These are phyloP conservation scores for Davidsoniella eucalypti DNA, from an alignment of 2,329 filamentous ascomycete genomes.

Conservation along the genomic window DNA sequence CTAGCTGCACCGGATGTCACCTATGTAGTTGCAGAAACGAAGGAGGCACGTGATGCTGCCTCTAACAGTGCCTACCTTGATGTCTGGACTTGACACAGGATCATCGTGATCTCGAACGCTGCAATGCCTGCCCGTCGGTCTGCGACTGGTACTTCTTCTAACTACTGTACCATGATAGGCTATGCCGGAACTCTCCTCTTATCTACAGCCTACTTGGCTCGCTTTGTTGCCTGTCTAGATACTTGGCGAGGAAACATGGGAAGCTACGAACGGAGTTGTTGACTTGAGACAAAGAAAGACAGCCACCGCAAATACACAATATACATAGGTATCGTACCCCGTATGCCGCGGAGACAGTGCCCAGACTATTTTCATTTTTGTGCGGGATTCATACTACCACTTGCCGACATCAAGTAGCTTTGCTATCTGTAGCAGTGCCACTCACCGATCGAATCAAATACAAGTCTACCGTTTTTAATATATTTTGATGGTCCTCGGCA, in stretches of 20 bases:
- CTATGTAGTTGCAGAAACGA: neutral
- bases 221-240: constrained; percentile 44
- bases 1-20: neutral
- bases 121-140: neutral
- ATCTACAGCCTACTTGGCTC: constrained; percentile 46
- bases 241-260: constrained; percentile 6
- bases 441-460: constrained; percentile 46
- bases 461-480: constrained; percentile 57
- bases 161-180: constrained; percentile 30
- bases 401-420: neutral
- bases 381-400: neutral
- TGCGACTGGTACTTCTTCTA: constrained; percentile 31
- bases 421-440: constrained; percentile 48
- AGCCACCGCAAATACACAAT: neutral
- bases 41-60: neutral
- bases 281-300: neutral
- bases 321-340: neutral
- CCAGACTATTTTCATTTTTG: constrained; percentile 6
- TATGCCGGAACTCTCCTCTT: constrained; percentile 48
- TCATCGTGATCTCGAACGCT: neutral
- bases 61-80: neutral
- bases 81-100: neutral
- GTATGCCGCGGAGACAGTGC: neutral
- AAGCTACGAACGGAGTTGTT: neutral
- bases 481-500: constrained; percentile 49